phyloP scores from a whole-genome alignment of 441 rosid genomes.

The Bocquillonia castaneifolia region DNA sequence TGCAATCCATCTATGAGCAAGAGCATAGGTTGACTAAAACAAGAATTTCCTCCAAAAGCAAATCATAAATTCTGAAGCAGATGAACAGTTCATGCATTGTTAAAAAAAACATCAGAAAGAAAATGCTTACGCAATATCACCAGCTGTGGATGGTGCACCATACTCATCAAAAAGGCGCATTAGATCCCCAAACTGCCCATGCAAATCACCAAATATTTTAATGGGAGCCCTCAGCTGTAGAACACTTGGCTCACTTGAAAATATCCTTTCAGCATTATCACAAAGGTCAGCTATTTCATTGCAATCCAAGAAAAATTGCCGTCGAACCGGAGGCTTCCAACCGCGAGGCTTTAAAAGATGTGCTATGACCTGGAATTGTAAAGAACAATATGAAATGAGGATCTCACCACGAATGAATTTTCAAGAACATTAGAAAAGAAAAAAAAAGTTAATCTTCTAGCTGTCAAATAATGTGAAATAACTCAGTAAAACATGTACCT shows the following conservation, averaged over 20 bases:
- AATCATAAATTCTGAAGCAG: conserved; percentile 5
- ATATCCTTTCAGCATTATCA: conserved; percentile 82
- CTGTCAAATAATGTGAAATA: conserved; percentile 6
- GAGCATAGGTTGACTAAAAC: background rate
- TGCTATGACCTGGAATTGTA: conserved; percentile 57
- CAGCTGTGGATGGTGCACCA: conserved; percentile 97
- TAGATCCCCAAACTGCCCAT: conserved; percentile 98
- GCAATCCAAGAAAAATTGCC: conserved; percentile 97
- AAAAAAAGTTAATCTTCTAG: no score
- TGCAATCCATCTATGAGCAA: background rate
- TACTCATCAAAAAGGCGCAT: conserved; percentile 99
- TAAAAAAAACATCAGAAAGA: background rate
- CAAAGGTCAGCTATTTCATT: conserved; percentile 97
- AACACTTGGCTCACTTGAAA: conserved; percentile 85
- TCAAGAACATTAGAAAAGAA: no score
- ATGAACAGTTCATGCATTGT: background rate
- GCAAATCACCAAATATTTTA: conserved; percentile 97
- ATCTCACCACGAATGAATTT: no score
- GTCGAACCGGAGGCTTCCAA: conserved; percentile 97
- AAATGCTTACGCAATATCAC: conserved; percentile 93
- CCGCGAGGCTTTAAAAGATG: conserved; percentile 96
- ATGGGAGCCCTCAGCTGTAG: conserved; percentile 89
- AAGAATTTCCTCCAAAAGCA: background rate
- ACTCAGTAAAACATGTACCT: conserved; percentile 39
- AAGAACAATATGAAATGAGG: conserved; percentile 1